Conservation (phyloP, 495 filamentous ascomycete species). For the Hyaloscypha variabilis region DNA sequence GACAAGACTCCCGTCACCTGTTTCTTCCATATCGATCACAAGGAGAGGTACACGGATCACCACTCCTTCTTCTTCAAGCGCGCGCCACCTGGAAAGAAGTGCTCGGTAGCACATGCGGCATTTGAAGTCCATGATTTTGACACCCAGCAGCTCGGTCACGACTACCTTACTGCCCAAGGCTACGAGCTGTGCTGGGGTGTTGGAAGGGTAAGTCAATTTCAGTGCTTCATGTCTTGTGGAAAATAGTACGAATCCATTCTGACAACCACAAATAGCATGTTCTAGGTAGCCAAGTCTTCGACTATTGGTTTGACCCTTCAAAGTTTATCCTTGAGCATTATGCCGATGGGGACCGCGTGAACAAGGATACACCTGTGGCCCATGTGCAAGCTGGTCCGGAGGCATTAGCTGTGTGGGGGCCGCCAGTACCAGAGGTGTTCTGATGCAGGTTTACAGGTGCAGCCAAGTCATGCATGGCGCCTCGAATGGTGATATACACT, state of each 20-base stretch:
- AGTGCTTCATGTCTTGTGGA: too few relatives aligned
- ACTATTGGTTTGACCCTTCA: slow-evolving; percentile 9
- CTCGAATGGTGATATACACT: too few relatives aligned
- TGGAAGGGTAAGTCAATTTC: slow-evolving; percentile 10
- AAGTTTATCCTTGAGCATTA: slow-evolving; percentile 1
- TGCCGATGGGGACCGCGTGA: neutral
- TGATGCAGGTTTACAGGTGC: neutral
- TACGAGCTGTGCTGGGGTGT: slow-evolving; percentile 12
- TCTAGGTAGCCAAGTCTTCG: slow-evolving; percentile 1
- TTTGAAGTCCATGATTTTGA: slow-evolving; percentile 17
- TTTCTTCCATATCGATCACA: slow-evolving; percentile 10
- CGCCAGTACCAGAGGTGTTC: slow-evolving; percentile 3
- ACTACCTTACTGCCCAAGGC: slow-evolving; percentile 1
- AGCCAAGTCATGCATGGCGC: too few relatives aligned
- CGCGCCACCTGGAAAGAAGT: neutral
- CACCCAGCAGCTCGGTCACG: slow-evolving; percentile 7
- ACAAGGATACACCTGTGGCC: slow-evolving; percentile 3
- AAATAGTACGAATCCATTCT: slow-evolving; percentile 1
- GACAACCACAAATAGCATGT: too few relatives aligned
- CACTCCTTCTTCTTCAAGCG: slow-evolving; percentile 16
- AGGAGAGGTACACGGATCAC: slow-evolving; percentile 3
- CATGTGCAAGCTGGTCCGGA: slow-evolving; percentile 6
- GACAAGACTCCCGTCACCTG: slow-evolving; percentile 1
- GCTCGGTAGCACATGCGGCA: slow-evolving; percentile 1
- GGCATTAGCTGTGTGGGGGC: slow-evolving; percentile 6